Evolutionary conservation across 2,329 filamentous ascomycete species (phyloP).

Genomic region (Thelonectria rubi): DNA sequence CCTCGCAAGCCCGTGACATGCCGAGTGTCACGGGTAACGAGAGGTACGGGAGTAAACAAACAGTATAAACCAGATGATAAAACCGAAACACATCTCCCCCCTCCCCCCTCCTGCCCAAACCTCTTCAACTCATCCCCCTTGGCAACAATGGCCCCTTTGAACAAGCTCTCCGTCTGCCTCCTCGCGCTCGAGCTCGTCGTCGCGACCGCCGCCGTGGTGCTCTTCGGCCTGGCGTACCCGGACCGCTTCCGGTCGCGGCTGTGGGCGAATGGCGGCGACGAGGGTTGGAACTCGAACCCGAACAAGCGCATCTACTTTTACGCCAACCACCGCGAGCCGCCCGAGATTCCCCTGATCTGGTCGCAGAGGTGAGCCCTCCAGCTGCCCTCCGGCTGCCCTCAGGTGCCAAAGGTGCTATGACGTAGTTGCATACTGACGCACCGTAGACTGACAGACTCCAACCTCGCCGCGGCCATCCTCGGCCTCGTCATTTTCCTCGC

Average conservation of each 20-base stretch:
- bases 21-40: no score
- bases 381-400: neutral
- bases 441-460: constrained; percentile 41
- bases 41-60: no score
- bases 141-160: constrained; percentile 25
- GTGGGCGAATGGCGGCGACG: constrained; percentile 42
- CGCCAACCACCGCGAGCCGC: constrained; percentile 43
- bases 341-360: constrained; percentile 43
- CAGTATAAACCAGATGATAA: no score
- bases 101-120: no score
- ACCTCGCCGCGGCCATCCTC: constrained; percentile 44
- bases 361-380: constrained; percentile 35
- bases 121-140: neutral
- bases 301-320: constrained; percentile 43
- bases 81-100: no score
- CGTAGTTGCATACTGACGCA: no score
- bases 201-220: constrained; percentile 12
- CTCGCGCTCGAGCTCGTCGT: constrained; percentile 35
- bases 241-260: constrained; percentile 36
- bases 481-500: constrained; percentile 41
- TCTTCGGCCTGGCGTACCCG: constrained; percentile 41
- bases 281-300: constrained; percentile 46
- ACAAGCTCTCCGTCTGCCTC: constrained; percentile 19
- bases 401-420: neutral
- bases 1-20: neutral